Evolutionary conservation across 306 rosid genomes (phyloP), one percentile per base, ranked within the genome.

Genomic region (Citrullus mucosospermus): DNA sequence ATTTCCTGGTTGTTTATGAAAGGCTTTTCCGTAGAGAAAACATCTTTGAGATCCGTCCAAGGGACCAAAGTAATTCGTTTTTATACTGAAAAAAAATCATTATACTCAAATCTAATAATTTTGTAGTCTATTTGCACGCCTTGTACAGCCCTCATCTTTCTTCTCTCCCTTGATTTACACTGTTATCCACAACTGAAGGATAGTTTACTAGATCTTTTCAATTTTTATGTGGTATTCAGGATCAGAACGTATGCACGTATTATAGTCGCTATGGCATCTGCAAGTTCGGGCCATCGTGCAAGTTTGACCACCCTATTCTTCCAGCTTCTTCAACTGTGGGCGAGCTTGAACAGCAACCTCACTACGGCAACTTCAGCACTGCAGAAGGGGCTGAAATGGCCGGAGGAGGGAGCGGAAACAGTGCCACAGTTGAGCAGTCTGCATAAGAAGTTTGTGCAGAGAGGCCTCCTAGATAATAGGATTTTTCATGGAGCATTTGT

Each of bases 251-350:
- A 67, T 96, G 99, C 91, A 17, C 91, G 0, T 83, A 91, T 79
- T 96, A 88, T 84, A 88, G 93, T 79, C 93, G 90, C 61, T 91
- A 88, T 60, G 99, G 99, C 84, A 92, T 96, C 78, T 96, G 98
- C 90, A 96, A 92, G 84, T 96, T 80, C 10, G 98, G 99, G 78
- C 97, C 98, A 32, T 88, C 93, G 30, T 96, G 98, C 89, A 92
- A 83, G 90, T 96, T 74, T 76, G 92, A 92, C 79, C 99, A 95
- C 69, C 90, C 97, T 0, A 68, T 78, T 66, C 51, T 54, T 78
- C 76, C 83, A 51, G 28, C 71, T 74, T 81, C 93, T 54, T 63
- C 85, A 56, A 65, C 83, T 25, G 89, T 79, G 80, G 87, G 80
- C 60, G 92, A 87, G 82, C 84, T 77, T 83, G 22, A 73, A 16